phyloP scores from a whole-genome alignment of 208 protist species.

The Balamuthia mandrillaris region DNA sequence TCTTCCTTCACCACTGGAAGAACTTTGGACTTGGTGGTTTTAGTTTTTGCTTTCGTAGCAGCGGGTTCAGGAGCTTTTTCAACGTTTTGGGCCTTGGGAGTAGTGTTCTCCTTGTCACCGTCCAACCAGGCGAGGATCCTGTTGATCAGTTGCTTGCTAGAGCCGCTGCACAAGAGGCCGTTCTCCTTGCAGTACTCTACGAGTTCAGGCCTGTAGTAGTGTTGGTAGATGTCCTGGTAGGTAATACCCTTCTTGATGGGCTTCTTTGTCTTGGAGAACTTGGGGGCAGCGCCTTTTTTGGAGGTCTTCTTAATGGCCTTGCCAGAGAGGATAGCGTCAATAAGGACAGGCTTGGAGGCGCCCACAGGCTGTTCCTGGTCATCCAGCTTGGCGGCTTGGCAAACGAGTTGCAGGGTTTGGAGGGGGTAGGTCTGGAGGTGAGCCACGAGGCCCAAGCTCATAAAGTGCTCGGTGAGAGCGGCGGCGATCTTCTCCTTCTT shows the following conservation, averaged over 20 bases:
- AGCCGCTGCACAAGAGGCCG: background rate
- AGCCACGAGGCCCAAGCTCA: no score
- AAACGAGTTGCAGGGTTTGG: no score
- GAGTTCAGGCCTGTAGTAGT: constrained; percentile 57
- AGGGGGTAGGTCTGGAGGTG: no score
- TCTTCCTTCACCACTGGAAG: background rate
- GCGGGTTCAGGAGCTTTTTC: background rate
- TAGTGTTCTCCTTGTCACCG: background rate
- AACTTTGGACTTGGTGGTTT: background rate
- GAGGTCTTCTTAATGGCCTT: no score
- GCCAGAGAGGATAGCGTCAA: no score
- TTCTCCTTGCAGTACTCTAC: constrained; percentile 26
- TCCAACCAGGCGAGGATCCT: background rate
- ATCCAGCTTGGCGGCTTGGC: no score
- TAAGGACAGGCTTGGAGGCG: no score
- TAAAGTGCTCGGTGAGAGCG: no score
- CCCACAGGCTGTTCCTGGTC: no score
- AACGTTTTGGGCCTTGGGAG: background rate
- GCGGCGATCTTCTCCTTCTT: no score
- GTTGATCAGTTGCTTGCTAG: constrained; percentile 32
- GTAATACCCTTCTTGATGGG: background rate
- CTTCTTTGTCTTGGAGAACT: constrained; percentile 38
- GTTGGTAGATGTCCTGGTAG: constrained; percentile 55
- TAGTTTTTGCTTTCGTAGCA: background rate
- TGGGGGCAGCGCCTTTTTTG: no score